Base-by-base conservation (phyloP, 371 early-diverging fungal genomes). In the Zychaea mexicana region DNA sequence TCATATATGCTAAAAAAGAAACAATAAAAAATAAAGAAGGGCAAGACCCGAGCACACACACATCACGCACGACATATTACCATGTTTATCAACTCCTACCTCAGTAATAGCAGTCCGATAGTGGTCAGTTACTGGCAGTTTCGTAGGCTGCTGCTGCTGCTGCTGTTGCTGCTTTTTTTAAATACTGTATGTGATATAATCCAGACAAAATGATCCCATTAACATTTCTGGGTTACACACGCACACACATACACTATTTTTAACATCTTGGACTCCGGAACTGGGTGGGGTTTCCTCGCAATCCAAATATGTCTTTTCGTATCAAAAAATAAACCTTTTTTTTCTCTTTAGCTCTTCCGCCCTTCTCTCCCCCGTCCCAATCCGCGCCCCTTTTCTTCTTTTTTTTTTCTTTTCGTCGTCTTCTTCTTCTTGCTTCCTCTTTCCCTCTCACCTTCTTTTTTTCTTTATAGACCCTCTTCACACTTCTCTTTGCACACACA, bases 261-360 rank as follows among this genome's bases (percentile, higher is more conserved):
- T 36, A 36, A 36, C 38, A n/a, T n/a, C n/a, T 36, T 7, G 38
- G 38, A 36, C 15, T 36, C 38, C 49, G 49, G 49, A 49, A 49
- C 49, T 49, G 49, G 49, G 42, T 17, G 13, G 9, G 49, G 17
- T 47, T 47, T 3, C 8, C 24, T 21, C 8, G 3, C n/a, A 12
- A 42, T 3, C 49, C 49, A 49, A 49, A 49, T 49, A 49, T 24
- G 49, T 49, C 21, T 9, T n/a, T 42, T 42, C 17, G 49, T 49
- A 49, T 49, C 49, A 49, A 49, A 49, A 42, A 49, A 49, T 49
- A 49, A 49, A 49, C 49, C 49, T 49, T 49, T 49, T 49, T 49
- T 49, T 22, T 46, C 22, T n/a, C n/a, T n/a, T n/a, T 24, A 22
- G 3, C n/a, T 49, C 49, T 49, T 49, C 49, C 49, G 49, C 49